Base-by-base conservation (phyloP, 1,284 basidiomycete species). In the Malassezia japonica region DNA sequence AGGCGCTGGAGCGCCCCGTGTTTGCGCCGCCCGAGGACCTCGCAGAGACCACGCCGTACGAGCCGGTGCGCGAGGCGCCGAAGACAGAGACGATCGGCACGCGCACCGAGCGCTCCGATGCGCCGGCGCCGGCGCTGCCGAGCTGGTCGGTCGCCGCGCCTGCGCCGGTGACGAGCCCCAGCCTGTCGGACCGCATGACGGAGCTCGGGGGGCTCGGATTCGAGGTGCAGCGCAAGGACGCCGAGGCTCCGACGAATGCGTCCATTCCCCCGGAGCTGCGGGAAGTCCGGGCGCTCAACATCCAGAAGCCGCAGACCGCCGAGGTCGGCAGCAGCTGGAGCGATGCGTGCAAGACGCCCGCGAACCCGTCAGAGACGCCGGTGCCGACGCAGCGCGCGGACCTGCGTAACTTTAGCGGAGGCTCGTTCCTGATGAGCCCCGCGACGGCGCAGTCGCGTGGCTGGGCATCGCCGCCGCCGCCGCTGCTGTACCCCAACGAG, bases 251-350 rank as follows among this genome's bases (percentile, higher is more conserved):
- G 4, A 31, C 20, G 20, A 9, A 28, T 21, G 13, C 40, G 16
- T 10, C 27, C 15, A 16, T 29, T 2, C 40, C 40, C 3, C 16
- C 31, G 10, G 32, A 9, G 24, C 31, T 44, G 20, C 42, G 13
- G 21, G 24, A 23, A 6, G 42, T 44, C n/a, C 21, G 24, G 5
- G 29, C 42, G 25, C 42, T 44, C n/a, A 12, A 34, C 29, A 34
- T 44, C 29, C 42, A 44, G 25, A 44, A 44, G 33, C 29, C 42
- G 42, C 42, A 44, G 33, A 27, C 42, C 12, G 42, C 42, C 24
- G 42, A 44, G 20, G 16, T 44, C 29, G 42, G 42, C 6, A 44
- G 42, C 42, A 44, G 42, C 33, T 44, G 42, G 42, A 44, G 29
- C 24, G 42, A 44, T 15, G 42, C 42, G 7, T 18, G 20, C 12